Evolutionary conservation across 768 basidiomycete genomes (phyloP).

Genomic region (Phlegmacium glaucopus): DNA sequence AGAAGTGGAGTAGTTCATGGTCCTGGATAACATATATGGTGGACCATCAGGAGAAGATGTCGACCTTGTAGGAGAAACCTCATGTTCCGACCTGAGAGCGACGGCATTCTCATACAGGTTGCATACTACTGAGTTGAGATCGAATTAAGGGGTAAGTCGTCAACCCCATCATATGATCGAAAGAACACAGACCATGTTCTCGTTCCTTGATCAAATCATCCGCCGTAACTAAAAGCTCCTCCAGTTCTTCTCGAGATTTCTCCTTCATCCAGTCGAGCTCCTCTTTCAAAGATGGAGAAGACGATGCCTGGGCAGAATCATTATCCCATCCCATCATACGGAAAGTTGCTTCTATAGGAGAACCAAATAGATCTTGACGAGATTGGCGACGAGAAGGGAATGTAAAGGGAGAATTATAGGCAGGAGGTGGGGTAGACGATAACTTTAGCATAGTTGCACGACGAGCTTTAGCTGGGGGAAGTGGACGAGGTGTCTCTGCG

Average conservation of each 20-base stretch:
- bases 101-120: constrained; percentile 69
- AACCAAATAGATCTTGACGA: constrained; percentile 19
- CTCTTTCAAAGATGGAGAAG: constrained; percentile 4
- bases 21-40: constrained; percentile 22
- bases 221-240: constrained; percentile 66
- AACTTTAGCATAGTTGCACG: constrained; percentile 36
- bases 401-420: constrained; percentile 46
- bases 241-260: constrained; percentile 70
- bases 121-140: constrained; percentile 61
- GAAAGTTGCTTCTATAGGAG: constrained; percentile 23
- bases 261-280: constrained; percentile 34
- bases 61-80: constrained; percentile 40
- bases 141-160: constrained; percentile 38
- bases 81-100: constrained; percentile 66
- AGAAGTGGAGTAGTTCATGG: constrained; percentile 30
- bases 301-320: background rate
- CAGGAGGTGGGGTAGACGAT: constrained; percentile 47
- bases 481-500: constrained; percentile 57
- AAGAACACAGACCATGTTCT: constrained; percentile 53
- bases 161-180: background rate
- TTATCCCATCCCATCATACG: constrained; percentile 22
- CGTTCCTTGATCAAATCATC: constrained; percentile 73
- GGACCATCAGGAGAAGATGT: constrained; percentile 35
- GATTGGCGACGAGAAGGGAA: constrained; percentile 22
- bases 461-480: constrained; percentile 67